Conservation (phyloP, 2,329 filamentous ascomycete species). For the Fonsecaea nubica region DNA sequence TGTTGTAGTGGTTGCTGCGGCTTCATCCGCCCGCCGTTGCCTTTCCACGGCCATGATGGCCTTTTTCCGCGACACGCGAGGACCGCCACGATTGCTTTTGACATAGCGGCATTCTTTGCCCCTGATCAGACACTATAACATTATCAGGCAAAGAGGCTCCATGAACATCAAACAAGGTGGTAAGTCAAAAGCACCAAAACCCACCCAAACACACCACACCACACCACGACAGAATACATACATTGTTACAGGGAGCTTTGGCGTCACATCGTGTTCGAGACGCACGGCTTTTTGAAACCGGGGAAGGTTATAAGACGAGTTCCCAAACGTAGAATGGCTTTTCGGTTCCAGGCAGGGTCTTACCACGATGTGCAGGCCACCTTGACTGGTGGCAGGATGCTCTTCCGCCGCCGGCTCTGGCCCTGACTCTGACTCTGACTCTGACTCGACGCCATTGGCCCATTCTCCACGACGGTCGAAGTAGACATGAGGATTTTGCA, state of each 20-base stretch:
- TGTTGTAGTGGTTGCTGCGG: neutral
- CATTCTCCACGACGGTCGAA: constrained; percentile 2
- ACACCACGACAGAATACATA: constrained; percentile 2
- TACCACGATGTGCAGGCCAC: constrained; percentile 26
- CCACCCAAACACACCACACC: neutral
- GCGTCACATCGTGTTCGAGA: constrained; percentile 26
- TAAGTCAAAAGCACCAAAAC: neutral
- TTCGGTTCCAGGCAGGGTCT: neutral
- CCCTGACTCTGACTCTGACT: too few species aligned
- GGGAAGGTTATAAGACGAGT: neutral
- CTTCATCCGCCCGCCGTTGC: constrained; percentile 3
- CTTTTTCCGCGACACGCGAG: constrained; percentile 21
- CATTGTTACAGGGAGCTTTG: constrained; percentile 17
- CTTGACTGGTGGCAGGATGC: constrained; percentile 17
- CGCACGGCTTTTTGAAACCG: constrained; percentile 8
- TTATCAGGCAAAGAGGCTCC: neutral
- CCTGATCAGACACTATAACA: constrained; percentile 15
- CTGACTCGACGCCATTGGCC: neutral
- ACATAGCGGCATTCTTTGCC: constrained; percentile 20
- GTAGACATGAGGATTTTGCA: constrained; percentile 5
- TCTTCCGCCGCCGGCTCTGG: constrained; percentile 1
- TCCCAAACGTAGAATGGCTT: neutral
- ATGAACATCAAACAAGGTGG: neutral
- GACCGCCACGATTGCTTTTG: constrained; percentile 27
- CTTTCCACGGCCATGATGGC: neutral